Conservation (phyloP, 441 rosid species). For the Pelargonium fulgidum region DNA sequence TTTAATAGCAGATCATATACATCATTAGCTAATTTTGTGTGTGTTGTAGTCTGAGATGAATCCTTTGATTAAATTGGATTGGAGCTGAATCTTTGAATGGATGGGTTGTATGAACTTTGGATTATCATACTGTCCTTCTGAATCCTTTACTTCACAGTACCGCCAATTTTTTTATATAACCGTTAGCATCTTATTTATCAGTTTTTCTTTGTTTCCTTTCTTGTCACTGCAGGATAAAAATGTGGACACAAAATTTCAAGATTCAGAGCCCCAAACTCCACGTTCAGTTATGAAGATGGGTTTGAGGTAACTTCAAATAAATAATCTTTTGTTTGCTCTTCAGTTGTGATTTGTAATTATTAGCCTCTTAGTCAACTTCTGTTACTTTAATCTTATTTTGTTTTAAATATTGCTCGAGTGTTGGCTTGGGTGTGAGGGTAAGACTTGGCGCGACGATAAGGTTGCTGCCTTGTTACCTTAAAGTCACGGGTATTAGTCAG, state of each 20-base stretch:
- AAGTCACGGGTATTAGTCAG: no score
- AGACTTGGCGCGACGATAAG: no score
- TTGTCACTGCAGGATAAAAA: constrained; percentile 66
- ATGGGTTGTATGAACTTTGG: neutral
- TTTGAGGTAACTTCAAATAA: constrained; percentile 50
- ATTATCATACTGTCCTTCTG: neutral
- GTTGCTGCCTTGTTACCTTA: no score
- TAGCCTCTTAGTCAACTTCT: constrained; percentile 13
- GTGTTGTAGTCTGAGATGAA: neutral
- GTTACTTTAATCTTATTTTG: neutral
- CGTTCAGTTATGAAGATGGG: constrained; percentile 75
- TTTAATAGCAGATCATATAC: neutral
- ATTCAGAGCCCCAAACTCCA: constrained; percentile 97
- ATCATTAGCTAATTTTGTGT: neutral
- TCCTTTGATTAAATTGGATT: neutral
- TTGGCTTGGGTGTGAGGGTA: neutral
- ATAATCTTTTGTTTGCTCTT: neutral
- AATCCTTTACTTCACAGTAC: neutral
- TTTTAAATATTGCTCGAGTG: neutral
- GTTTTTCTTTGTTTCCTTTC: constrained; percentile 19
- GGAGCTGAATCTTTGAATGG: constrained; percentile 1
- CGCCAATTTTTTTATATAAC: neutral
- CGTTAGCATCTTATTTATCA: neutral
- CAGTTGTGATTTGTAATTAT: neutral
- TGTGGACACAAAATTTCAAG: constrained; percentile 76